Percentiles rank a stretch among this genome's conserved stretches.
Conservation (phyloP, 1,284 basidiomycete genomes). For the Quambalaria eucalypti region DNA sequence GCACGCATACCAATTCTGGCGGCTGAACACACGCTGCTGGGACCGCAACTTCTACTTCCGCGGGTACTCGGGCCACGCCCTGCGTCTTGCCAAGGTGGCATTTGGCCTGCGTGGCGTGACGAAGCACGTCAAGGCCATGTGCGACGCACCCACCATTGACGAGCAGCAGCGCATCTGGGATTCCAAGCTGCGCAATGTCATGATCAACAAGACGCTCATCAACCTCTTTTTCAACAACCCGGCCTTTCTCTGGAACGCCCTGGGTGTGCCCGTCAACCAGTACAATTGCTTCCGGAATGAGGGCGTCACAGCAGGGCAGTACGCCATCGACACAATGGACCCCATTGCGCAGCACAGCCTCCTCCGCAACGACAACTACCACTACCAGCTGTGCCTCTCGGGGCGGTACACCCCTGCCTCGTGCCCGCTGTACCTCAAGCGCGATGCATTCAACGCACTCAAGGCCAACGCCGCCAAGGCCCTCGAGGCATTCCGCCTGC, state of each 20-base stretch:
- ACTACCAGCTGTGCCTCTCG: slow-evolving; percentile 53
- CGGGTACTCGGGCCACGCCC: slow-evolving; percentile 59
- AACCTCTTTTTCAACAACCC: slow-evolving; percentile 53
- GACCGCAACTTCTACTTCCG: slow-evolving; percentile 62
- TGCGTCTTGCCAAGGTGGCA: slow-evolving; percentile 59
- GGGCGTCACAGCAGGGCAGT: slow-evolving; percentile 50
- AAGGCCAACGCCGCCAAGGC: slow-evolving; percentile 52
- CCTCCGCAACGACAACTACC: slow-evolving; percentile 43
- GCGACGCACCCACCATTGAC: slow-evolving; percentile 54
- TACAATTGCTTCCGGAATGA: slow-evolving; percentile 62
- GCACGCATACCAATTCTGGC: slow-evolving; percentile 69
- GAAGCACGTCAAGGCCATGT: slow-evolving; percentile 57
- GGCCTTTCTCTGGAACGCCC: slow-evolving; percentile 69
- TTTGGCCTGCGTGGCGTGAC: slow-evolving; percentile 59
- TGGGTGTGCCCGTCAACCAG: slow-evolving; percentile 70
- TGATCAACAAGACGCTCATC: slow-evolving; percentile 62
- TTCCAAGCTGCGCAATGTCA: slow-evolving; percentile 56
- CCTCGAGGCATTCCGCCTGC: slow-evolving; percentile 62
- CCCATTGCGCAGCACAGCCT: slow-evolving; percentile 32
- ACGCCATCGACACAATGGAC: slow-evolving; percentile 46
- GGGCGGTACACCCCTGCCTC: slow-evolving; percentile 62
- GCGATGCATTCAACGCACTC: slow-evolving; percentile 58
- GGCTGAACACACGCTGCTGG: slow-evolving; percentile 60
- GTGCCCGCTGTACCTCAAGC: slow-evolving; percentile 66
- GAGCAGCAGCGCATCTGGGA: slow-evolving; percentile 65